Evolutionary conservation across 2,329 filamentous ascomycete species (phyloP), one percentile per base, ranked within the genome.

Genomic region (Trichoderma asperellum): DNA sequence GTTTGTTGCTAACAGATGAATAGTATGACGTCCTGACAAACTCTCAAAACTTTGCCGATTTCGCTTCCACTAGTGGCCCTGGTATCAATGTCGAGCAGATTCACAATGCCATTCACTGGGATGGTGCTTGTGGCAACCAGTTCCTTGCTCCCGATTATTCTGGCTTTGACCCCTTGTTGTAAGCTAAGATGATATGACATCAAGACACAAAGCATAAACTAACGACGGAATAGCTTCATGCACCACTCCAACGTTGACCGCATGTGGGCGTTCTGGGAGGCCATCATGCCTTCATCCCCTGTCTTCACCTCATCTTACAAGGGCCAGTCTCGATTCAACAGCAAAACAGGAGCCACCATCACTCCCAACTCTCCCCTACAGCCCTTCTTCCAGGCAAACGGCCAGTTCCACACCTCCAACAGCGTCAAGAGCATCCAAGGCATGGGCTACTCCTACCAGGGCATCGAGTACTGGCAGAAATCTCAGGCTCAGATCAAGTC

Each of bases 161-260:
- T 2, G 82, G 76, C n/a, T 85, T 83, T 70, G 83, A 85, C 53
- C 80, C 82, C 12, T 72, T 85, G 32, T 85, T 85, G 79, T 82
- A 74, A 70, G 79, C 75, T 12, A 24, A 43, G 5, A 12, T 6
- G 11, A 6, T 21, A 27, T 16, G 5, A 11, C 1, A 7, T 6
- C 12, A 5, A 34, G 65, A 37, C 64, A 6, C n/a, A 40, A 40
- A 10, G 27, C 8, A 12, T n/a, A 43, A 40, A 21, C 58, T 68
- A 2, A 61, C 35, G 43, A 32, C 16, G 43, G 8, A 34, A 35
- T 2, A 68, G 65, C 53, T 68, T 68, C 56, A 68, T 68, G 65
- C 83, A 85, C 70, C 84, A 85, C 78, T 78, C 83, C 74, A 88
- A 91, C 73, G 83, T 91, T 66, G 88, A 91, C 74, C 85, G 89